These are phyloP conservation scores for Penicillium fuscoglaucum DNA, from an alignment of 2,329 filamentous ascomycete genomes.

Conservation along the genomic window DNA sequence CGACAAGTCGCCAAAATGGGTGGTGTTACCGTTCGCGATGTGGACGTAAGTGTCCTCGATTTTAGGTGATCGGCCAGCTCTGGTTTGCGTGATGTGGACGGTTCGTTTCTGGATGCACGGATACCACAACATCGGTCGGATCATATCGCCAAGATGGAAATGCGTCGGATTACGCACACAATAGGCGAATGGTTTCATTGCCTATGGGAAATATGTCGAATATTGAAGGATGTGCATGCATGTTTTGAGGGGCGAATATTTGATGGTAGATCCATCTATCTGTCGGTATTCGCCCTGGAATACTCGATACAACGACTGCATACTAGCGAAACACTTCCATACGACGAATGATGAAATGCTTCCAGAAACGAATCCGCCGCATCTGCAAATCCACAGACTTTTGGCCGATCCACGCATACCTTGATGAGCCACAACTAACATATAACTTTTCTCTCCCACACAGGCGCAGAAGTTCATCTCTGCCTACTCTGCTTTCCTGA, in stretches of 20 bases:
- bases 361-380: constrained; percentile 23
- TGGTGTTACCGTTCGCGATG: constrained; percentile 67
- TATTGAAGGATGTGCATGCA: constrained; percentile 8
- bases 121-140: constrained; percentile 11
- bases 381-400: constrained; percentile 21
- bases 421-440: constrained; percentile 20
- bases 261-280: background rate
- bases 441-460: constrained; percentile 22
- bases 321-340: constrained; percentile 5
- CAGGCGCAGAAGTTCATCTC: constrained; percentile 68
- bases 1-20: constrained; percentile 59
- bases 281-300: background rate
- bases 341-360: constrained; percentile 17
- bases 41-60: constrained; percentile 54
- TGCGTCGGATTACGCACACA: constrained; percentile 6
- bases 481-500: constrained; percentile 68
- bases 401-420: constrained; percentile 12
- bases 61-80: constrained; percentile 19
- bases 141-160: constrained; percentile 12
- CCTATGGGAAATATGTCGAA: constrained; percentile 1
- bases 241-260: constrained; percentile 8
- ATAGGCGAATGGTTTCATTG: constrained; percentile 1
- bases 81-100: constrained; percentile 17
- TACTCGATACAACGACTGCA: constrained; percentile 1
- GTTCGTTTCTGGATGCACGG: constrained; percentile 24